These are phyloP conservation scores for Lignosus rhinocerotis DNA, from an alignment of 1,284 basidiomycete species.

Conservation along the genomic window DNA sequence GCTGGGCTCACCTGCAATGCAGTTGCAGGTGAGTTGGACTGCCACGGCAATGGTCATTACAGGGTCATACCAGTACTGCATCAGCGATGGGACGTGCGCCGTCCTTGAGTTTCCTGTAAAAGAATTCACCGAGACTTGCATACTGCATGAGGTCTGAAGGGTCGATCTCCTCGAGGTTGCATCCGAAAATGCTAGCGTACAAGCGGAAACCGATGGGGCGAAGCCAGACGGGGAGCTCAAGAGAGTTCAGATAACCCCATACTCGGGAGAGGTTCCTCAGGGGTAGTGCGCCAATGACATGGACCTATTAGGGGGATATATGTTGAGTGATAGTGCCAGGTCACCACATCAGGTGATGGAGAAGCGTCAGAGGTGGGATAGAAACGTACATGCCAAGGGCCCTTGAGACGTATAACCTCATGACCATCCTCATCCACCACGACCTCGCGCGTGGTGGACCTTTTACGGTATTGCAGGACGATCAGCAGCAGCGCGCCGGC, in stretches of 20 bases:
- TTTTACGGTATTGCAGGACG: conserved; percentile 78
- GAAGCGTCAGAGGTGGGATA: background rate
- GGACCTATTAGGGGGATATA: conserved; percentile 58
- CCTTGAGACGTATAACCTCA: conserved; percentile 76
- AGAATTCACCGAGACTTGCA: conserved; percentile 89
- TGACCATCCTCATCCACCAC: conserved; percentile 74
- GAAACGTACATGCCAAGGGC: conserved; percentile 91
- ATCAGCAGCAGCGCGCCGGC: conserved; percentile 89
- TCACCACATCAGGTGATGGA: background rate
- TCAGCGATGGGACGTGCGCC: conserved; percentile 83
- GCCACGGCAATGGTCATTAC: background rate
- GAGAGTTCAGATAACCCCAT: conserved; percentile 94
- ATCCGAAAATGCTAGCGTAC: conserved; percentile 89
- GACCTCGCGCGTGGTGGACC: conserved; percentile 56
- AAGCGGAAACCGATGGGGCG: conserved; percentile 86
- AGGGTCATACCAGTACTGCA: conserved; percentile 65
- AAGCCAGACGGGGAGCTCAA: conserved; percentile 94
- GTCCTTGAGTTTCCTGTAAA: conserved; percentile 86
- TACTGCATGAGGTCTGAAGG: conserved; percentile 78
- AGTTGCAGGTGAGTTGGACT: background rate
- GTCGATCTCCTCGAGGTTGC: conserved; percentile 92
- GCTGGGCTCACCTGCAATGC: conserved; percentile 80
- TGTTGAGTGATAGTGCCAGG: background rate
- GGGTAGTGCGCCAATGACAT: conserved; percentile 94
- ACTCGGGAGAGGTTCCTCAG: conserved; percentile 91